Base-by-base conservation (phyloP, 257 asterid species). In the Handroanthus guayacan region DNA sequence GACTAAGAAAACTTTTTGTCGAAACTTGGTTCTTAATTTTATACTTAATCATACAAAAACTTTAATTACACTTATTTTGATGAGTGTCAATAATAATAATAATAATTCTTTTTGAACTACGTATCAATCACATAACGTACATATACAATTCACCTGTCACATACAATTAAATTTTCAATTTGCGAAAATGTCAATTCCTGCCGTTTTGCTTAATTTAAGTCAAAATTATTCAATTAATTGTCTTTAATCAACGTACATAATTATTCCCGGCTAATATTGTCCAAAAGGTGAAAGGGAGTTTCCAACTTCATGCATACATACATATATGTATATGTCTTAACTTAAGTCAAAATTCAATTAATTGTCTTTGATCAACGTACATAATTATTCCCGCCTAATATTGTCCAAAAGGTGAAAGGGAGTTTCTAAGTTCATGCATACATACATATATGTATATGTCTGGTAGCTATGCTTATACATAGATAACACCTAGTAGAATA, bases 321-420 rank as follows among this genome's bases (percentile, higher is more conserved):
- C 45, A 41, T 25, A 25, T 25, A n/a, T n/a, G n/a, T n/a, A n/a
- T n/a, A n/a, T n/a, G n/a, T n/a, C 14, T n/a, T n/a, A n/a, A n/a
- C 50, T 12, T 31, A 52, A 2, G 37, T 9, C 6, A 13, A 7
- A 17, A 47, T n/a, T n/a, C 44, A 7, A 39, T 10, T 54, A 9
- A 12, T 70, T 55, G 75, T 37, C 66, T 12, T 6, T 38, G 51
- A 55, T 55, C 75, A 70, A 8, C 65, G 13, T n/a, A 25, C 3
- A 61, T n/a, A n/a, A n/a, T n/a, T n/a, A n/a, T n/a, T n/a, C n/a
- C 62, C n/a, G 5, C 18, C 18, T 2, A 16, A 50, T 6, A 16
- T 68, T 48, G 73, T 68, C 47, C 14, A 48, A 31, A 47, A 47
- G 9, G 1, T 0, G n/a, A 17, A 17, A 43, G 38, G 54, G 41